Evolutionary conservation across 108 stramenopile species (phyloP), one percentile per base, ranked within the genome.

Genomic region (Nitzschia sp.): DNA sequence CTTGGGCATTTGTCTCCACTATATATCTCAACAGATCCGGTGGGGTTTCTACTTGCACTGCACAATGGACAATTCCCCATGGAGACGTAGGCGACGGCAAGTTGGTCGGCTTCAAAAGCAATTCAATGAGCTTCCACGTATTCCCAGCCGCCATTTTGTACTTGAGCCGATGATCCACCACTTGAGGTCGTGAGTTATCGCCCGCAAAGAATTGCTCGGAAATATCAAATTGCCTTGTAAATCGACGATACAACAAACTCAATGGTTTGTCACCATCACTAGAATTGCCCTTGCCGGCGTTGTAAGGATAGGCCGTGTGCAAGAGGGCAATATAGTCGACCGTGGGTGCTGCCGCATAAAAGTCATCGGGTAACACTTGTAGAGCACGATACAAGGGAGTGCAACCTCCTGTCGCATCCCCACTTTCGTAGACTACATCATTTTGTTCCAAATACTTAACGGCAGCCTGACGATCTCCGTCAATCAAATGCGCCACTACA

Each of bases 161-260:
- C 33, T 64, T 56, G 24, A 78, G 74, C 13, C 93, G 81, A 77
- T 94, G 89, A 11, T 74, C 68, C 9, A 94, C 82, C 8, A 94
- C 93, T 72, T 91, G 87, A 0, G 65, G 75, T 26, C 88, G 83
- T n/a, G 82, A 83, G 68, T 94, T 94, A 63, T 94, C 93, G n/a
- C 93, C 93, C 19, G 85, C 71, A 66, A 94, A 94, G 68, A 91
- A 94, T 51, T 85, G 78, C 74, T 94, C 93, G 30, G 86, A 85
- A 64, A 85, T 82, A 79, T 94, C 90, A 60, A 91, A 91, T 66
- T 94, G 93, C 36, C 88, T 54, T 0, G 87, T 86, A 64, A 91
- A 94, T 24, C 90, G 80, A 34, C 93, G 85, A 56, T 91, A 94
- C 42, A 94, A 72, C 69, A 94, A 72, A 33, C 85, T 76, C 26